These are phyloP conservation scores for Solanum chacoense DNA, from an alignment of 305 asterid species.

Conservation along the genomic window DNA sequence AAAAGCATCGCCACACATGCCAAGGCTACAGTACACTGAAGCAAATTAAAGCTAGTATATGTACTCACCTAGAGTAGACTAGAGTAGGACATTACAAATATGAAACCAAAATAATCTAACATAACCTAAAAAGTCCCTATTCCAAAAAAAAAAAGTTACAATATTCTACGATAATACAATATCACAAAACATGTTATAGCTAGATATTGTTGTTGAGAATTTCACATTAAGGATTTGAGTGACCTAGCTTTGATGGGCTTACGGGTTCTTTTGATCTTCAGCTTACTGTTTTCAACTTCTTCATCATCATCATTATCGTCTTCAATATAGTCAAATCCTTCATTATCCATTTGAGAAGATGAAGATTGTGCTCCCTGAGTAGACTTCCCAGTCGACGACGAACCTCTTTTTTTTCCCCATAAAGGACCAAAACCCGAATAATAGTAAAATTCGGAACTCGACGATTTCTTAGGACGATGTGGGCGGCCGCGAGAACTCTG, in stretches of 20 bases:
- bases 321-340: conserved; percentile 21
- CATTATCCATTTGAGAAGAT: background rate
- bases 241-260: conserved; percentile 72
- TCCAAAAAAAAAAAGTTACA: too few species aligned
- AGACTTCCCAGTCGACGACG: background rate
- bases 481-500: conserved; percentile 15
- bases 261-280: conserved; percentile 35
- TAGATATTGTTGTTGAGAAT: background rate
- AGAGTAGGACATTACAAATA: background rate
- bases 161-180: background rate
- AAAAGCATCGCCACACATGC: background rate
- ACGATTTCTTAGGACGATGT: conserved; percentile 16
- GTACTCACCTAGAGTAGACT: background rate
- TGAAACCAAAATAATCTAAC: background rate
- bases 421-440: conserved; percentile 71
- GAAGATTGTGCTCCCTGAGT: background rate
- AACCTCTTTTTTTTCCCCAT: conserved; percentile 56
- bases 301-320: conserved; percentile 17
- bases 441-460: conserved; percentile 31
- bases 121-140: background rate
- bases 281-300: background rate
- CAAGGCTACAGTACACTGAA: background rate
- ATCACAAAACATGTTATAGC: background rate
- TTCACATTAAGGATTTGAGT: conserved; percentile 51
- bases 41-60: background rate